phyloP scores from a whole-genome alignment of 768 basidiomycete species.

The Mrakia frigida region DNA sequence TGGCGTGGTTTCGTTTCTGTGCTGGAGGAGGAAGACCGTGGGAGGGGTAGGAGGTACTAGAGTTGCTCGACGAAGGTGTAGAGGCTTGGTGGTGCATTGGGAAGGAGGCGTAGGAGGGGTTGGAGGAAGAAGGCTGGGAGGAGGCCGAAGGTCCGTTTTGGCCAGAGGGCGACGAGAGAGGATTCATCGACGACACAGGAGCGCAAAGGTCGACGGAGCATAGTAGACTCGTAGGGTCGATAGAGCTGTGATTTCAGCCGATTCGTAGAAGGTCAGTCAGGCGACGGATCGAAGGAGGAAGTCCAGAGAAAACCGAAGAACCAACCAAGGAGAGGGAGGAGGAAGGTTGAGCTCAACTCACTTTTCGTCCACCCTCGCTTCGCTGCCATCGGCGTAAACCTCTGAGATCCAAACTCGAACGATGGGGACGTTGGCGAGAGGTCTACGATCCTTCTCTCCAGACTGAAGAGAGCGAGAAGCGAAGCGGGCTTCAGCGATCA shows the following conservation, averaged over 20 bases:
- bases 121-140: neutral
- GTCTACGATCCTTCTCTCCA: slow-evolving; percentile 28
- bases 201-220: slow-evolving; percentile 15
- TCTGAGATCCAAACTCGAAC: slow-evolving; percentile 9
- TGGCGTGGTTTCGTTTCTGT: neutral
- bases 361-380: slow-evolving; percentile 9
- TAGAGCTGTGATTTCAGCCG: neutral
- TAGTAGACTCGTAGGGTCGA: slow-evolving; percentile 11
- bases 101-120: neutral
- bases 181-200: neutral
- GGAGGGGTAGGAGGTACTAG: neutral
- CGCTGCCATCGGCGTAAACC: neutral
- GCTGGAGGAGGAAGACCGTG: neutral
- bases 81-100: neutral
- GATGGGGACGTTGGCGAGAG: slow-evolving; percentile 31
- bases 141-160: neutral
- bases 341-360: neutral
- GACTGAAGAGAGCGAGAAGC: neutral
- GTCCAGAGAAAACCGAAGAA: no score
- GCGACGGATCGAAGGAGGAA: neutral
- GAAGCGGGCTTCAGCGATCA: neutral
- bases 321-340: neutral
- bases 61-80: neutral
- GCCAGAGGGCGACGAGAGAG: neutral
- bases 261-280: neutral